Percentiles rank a stretch among this genome's conserved stretches.
These are phyloP conservation scores for Penicillium hesseltinei DNA, from an alignment of 2,329 filamentous ascomycete species.

Conservation along the genomic window DNA sequence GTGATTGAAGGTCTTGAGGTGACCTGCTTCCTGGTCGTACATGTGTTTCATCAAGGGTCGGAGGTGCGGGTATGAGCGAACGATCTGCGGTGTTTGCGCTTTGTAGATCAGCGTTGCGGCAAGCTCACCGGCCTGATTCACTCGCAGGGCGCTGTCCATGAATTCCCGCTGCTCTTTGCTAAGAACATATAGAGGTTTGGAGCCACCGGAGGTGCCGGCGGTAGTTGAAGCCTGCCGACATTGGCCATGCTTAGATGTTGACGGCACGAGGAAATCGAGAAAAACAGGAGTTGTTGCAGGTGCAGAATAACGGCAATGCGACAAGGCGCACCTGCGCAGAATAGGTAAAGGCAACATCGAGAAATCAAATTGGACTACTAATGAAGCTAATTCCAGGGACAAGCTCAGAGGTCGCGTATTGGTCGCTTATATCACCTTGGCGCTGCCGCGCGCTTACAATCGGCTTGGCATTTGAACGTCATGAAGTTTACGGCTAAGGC, in stretches of 20 bases:
- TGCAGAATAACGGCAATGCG: slow-evolving; percentile 11
- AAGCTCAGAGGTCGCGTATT: slow-evolving; percentile 3
- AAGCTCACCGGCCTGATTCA: slow-evolving; percentile 97
- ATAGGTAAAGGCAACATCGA: slow-evolving; percentile 26
- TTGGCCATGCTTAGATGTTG: slow-evolving; percentile 25
- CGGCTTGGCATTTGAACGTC: slow-evolving; percentile 34
- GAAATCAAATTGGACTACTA: neutral
- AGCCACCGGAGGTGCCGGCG: slow-evolving; percentile 26
- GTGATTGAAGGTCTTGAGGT: slow-evolving; percentile 80
- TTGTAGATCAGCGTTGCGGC: slow-evolving; percentile 93
- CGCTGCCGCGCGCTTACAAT: slow-evolving; percentile 34
- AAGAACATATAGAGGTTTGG: slow-evolving; percentile 54
- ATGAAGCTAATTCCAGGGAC: neutral
- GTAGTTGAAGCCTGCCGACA: slow-evolving; percentile 27
- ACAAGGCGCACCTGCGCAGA: slow-evolving; percentile 22
- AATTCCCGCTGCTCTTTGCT: slow-evolving; percentile 70
- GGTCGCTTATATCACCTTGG: slow-evolving; percentile 9
- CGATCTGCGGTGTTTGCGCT: slow-evolving; percentile 78
- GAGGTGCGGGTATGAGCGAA: slow-evolving; percentile 79
- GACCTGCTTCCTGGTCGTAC: slow-evolving; percentile 92
- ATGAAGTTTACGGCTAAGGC: slow-evolving; percentile 27
- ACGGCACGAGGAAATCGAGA: slow-evolving; percentile 40
- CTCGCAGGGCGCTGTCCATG: slow-evolving; percentile 77
- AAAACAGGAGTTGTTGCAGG: slow-evolving; percentile 25
- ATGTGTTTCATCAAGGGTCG: slow-evolving; percentile 93